Base-by-base conservation (phyloP, 2,329 filamentous ascomycete genomes). In the Sphaerostilbella broomeana region DNA sequence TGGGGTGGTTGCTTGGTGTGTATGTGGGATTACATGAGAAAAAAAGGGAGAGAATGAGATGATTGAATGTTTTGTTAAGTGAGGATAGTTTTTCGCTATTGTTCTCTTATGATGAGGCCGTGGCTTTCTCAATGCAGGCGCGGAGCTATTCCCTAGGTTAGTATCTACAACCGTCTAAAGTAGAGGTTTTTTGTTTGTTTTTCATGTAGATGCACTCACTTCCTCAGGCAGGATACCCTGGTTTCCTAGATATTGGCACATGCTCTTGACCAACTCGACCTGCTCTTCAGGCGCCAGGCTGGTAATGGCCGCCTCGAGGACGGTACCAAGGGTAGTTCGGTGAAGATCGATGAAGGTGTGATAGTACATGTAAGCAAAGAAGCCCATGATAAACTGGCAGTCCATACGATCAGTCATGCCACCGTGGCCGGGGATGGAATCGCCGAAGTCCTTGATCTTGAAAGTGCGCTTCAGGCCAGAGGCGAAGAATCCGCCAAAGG, bases 381-480 rank as follows among this genome's bases (percentile, higher is more conserved):
- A 92, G 7, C 92, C 92, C 92, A 98, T 98, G 69, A 97, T 97
- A 68, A 98, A 98, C 60, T 98, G 92, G 62, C 92, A 98, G 60
- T 98, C 92, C 90, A 98, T 97, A 46, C 92, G 85, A 60, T 98
- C 92, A 12, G 92, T 98, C 68, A 98, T 97, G 52, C 92, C 92
- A 45, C 92, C 92, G 56, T 98, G 92, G 16, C 92, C 92, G 2
- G 92, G 92, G 52, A 98, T 98, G 2, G 88, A 94, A 64, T 98
- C 86, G 51, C 92, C 92, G 67, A 98, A 98, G 68, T 98, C 92
- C 73, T 98, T 98, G 73, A 98, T 94, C 70, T 98, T 97, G 71
- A 98, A 98, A 4, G 90, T 95, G 20, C 92, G 86, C 76, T 98
- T 98, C 42, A 98, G 75, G 1, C 92, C 92, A 3, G 89, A 95